Base-by-base conservation (phyloP, 306 rosid species). In the Quercus suber region DNA sequence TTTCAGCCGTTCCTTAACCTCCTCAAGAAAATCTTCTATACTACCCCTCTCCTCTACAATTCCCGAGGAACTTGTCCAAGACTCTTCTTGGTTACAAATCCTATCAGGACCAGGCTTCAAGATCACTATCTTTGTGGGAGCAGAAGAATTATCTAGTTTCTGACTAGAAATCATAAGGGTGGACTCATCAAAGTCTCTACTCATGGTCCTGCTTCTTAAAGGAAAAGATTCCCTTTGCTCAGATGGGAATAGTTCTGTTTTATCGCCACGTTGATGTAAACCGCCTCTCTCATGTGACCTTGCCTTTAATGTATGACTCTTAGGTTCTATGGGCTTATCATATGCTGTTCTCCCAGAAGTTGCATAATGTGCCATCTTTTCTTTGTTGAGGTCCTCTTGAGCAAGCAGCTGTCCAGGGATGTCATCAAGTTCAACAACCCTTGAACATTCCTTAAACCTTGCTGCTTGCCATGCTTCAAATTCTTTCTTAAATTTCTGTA, bases 391-490 rank as follows among this genome's bases (percentile, higher is more conserved):
- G 25, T 87, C 80, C 79, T 88, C 92, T 73, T 84, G 90, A 57
- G 85, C 81, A 67, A 82, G 86, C 74, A 85, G 79, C 71, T 21
- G 81, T 33, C 85, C 73, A 25, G 90, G 71, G 58, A 71, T 55
- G 76, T 77, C 89, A 33, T 82, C 87, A 55, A 76, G 78, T 79
- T 96, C 93, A 35, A 88, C 86, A 79, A 88, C 77, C 84, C 88
- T 88, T 25, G 98, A 89, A 85, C 94, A 91, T 83, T 93, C 94
- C 81, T 80, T 86, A 75, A 91, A 87, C 86, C 98, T 90, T 51
- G 93, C 88, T 60, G 97, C 91, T 79, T 93, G 99, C 87, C 88
- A 96, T 69, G 93, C 97, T 88, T 91, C 99, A 82, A 91, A 96
- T 79, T 96, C 99, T 87, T 88, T 93, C 91, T 91, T 91, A 80